Evolutionary conservation across 1,139 yeast genomes (phyloP).

Genomic region (Candida neerlandica): DNA sequence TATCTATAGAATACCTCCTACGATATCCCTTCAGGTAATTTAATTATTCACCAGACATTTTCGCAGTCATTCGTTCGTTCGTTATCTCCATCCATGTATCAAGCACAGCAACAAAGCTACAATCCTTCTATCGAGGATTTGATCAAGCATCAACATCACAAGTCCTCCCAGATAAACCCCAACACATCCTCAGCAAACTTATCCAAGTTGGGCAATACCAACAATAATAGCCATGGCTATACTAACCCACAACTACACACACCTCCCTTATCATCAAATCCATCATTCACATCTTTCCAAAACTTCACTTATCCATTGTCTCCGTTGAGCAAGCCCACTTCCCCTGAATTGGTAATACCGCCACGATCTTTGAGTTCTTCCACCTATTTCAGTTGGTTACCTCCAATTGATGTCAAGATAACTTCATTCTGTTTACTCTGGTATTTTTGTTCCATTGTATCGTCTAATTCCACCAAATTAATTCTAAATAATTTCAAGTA

Average conservation of each 20-base stretch:
- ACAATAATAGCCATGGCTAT: conserved; percentile 4
- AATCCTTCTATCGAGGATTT: conserved; percentile 14
- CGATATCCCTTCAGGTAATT: neutral
- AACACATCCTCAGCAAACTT: conserved; percentile 34
- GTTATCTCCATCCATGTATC: conserved; percentile 6
- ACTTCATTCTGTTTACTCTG: conserved; percentile 62
- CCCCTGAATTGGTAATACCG: conserved; percentile 26
- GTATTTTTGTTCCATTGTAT: conserved; percentile 81
- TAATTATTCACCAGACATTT: neutral
- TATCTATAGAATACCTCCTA: too few relatives aligned
- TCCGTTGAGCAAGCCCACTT: conserved; percentile 35
- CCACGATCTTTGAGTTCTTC: conserved; percentile 16
- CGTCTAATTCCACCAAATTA: conserved; percentile 78
- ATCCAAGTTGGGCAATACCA: conserved; percentile 17
- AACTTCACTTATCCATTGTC: conserved; percentile 28
- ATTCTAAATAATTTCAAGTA: conserved; percentile 69
- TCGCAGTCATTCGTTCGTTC: conserved; percentile 4
- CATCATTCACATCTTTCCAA: conserved; percentile 13
- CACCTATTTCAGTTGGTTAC: conserved; percentile 22
- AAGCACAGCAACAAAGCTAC: neutral
- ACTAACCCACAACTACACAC: conserved; percentile 12
- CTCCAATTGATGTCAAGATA: conserved; percentile 34
- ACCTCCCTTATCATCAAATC: conserved; percentile 14
- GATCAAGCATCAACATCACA: conserved; percentile 4
- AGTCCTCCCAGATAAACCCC: conserved; percentile 24